A percentile compares a stretch with the other conserved stretches of the same genome.
Evolutionary conservation across 169 alveolate species (phyloP).

Genomic region (Eimeria necatrix): DNA sequence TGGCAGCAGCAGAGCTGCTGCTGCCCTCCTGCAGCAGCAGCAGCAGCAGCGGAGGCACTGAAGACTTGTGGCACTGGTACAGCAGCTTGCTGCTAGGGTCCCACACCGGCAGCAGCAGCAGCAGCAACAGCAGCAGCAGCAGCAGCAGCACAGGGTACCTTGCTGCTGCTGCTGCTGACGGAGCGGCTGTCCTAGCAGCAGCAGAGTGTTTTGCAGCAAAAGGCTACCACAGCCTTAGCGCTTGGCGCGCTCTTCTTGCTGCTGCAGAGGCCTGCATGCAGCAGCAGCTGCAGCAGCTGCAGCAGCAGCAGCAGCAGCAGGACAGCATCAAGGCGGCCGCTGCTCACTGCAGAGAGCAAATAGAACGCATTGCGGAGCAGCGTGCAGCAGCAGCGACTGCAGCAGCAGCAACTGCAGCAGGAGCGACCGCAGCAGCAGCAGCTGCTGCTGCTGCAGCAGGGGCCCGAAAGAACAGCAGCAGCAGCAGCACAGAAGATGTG

Average conservation of each 20-base stretch:
- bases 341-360: slow-evolving; percentile 26
- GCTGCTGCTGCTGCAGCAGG: slow-evolving; percentile 54
- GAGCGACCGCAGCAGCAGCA: slow-evolving; percentile 21
- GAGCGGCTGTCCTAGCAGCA: slow-evolving; percentile 25
- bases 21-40: slow-evolving; percentile 68
- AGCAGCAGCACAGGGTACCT: slow-evolving; percentile 35
- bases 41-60: slow-evolving; percentile 5
- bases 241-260: slow-evolving; percentile 33
- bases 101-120: slow-evolving; percentile 24
- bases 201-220: slow-evolving; percentile 31
- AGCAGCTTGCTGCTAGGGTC: slow-evolving; percentile 28
- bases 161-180: background rate
- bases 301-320: background rate
- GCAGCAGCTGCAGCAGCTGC: slow-evolving; percentile 1
- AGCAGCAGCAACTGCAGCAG: background rate
- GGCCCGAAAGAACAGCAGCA: background rate
- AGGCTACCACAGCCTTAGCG: slow-evolving; percentile 1
- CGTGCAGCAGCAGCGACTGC: slow-evolving; percentile 16
- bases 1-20: slow-evolving; percentile 52
- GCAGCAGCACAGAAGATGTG: slow-evolving; percentile 4
- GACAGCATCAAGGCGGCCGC: slow-evolving; percentile 6
- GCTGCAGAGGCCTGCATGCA: slow-evolving; percentile 49
- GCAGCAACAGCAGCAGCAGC: slow-evolving; percentile 73
- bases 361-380: slow-evolving; percentile 1
- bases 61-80: slow-evolving; percentile 46